Percentiles rank a stretch among this genome's conserved stretches.
phyloP scores from a whole-genome alignment of 1,139 yeast genomes.

The Yamadazyma spencermartinsiae region DNA sequence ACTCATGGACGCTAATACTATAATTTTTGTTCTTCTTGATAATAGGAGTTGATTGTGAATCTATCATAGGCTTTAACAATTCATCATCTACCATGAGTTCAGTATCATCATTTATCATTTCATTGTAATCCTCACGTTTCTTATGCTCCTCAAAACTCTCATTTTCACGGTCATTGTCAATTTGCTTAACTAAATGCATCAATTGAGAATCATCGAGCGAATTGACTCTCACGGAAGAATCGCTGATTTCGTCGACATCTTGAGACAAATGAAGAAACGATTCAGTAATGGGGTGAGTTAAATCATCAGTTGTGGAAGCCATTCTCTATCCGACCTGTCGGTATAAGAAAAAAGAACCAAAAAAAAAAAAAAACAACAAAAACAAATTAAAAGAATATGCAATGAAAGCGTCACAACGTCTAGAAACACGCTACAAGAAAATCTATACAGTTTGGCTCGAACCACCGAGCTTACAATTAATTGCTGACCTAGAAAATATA shows the following conservation, averaged over 20 bases:
- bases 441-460: too few relatives aligned
- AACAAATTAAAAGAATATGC: neutral
- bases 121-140: neutral
- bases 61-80: constrained; percentile 14
- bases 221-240: constrained; percentile 12
- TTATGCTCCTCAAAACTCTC: neutral
- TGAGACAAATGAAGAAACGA: constrained; percentile 31
- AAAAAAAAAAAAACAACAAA: neutral
- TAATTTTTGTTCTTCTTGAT: constrained; percentile 6
- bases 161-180: constrained; percentile 15
- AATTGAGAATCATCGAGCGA: constrained; percentile 15
- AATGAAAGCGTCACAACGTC: neutral
- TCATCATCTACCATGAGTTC: constrained; percentile 11
- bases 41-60: constrained; percentile 38
- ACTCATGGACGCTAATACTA: constrained; percentile 11
- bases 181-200: constrained; percentile 21
- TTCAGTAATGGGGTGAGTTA: constrained; percentile 18
- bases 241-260: constrained; percentile 21
- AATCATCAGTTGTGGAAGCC: constrained; percentile 1
- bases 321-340: neutral
- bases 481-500: too few relatives aligned
- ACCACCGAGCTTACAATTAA: too few relatives aligned
- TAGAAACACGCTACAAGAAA: too few relatives aligned
- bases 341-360: neutral
- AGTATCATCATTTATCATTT: constrained; percentile 10